Evolutionary conservation across 179 eudicot species (phyloP).

Genomic region (Silene vulgaris): DNA sequence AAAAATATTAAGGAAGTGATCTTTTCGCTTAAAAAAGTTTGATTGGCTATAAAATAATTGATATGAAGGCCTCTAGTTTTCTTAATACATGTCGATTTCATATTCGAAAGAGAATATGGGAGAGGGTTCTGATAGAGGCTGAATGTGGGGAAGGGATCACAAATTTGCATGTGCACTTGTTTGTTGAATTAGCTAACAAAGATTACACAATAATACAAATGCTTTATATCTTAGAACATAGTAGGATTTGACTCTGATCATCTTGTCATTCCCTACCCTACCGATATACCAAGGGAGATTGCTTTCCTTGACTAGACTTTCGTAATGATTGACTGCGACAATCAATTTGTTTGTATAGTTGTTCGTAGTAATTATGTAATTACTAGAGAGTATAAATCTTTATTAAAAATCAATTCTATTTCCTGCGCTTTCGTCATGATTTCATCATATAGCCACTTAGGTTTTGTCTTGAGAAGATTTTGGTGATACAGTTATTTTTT

Average conservation of each 20-base stretch:
- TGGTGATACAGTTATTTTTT: too few relatives aligned
- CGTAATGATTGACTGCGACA: conserved; percentile 24
- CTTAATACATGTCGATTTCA: conserved; percentile 13
- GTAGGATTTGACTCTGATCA: neutral
- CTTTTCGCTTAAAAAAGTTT: neutral
- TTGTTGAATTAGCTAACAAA: neutral
- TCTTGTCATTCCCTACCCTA: neutral
- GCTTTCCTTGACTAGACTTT: conserved; percentile 16
- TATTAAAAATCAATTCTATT: neutral
- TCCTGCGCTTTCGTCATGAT: neutral
- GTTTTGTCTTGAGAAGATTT: neutral
- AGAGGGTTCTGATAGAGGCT: too few relatives aligned
- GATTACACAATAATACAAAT: neutral
- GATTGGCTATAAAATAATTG: neutral
- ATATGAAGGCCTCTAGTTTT: conserved; percentile 14
- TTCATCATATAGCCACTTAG: neutral
- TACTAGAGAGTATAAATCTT: neutral
- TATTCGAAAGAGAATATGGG: conserved; percentile 10
- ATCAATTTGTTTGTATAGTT: conserved; percentile 11
- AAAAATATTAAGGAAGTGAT: neutral
- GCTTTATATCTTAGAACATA: neutral
- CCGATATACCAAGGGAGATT: neutral
- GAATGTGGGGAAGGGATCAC: conserved; percentile 24
- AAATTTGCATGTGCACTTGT: conserved; percentile 1
- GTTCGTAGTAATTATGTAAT: neutral